phyloP scores from a whole-genome alignment of 1,139 yeast genomes.

The Scheffersomyces illinoinensis region DNA sequence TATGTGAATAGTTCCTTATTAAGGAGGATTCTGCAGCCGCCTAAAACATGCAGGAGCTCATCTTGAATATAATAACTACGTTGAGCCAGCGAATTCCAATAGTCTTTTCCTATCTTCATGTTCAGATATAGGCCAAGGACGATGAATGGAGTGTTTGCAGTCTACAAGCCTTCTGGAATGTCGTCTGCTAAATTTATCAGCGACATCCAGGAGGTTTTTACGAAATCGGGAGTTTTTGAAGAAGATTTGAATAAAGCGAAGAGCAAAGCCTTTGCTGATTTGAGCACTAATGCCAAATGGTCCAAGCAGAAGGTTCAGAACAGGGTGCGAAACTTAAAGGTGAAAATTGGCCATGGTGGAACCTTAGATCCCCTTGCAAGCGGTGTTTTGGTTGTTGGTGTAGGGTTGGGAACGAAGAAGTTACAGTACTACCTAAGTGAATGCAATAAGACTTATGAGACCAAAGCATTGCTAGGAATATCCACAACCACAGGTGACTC shows the following conservation, averaged over 20 bases:
- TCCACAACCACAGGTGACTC: conserved; percentile 93
- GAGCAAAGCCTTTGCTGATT: conserved; percentile 31
- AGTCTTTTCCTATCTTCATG: conserved; percentile 7
- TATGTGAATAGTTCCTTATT: neutral
- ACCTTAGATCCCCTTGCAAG: conserved; percentile 94
- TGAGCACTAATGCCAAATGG: conserved; percentile 49
- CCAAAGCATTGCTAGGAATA: conserved; percentile 83
- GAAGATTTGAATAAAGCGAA: conserved; percentile 49
- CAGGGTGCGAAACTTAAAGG: conserved; percentile 52
- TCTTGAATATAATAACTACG: neutral
- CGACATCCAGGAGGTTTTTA: conserved; percentile 62
- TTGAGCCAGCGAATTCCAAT: neutral
- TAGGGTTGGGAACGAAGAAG: conserved; percentile 86
- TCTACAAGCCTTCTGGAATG: conserved; percentile 86
- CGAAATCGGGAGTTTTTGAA: conserved; percentile 59
- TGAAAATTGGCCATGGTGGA: conserved; percentile 98
- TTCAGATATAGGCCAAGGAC: conserved; percentile 12
- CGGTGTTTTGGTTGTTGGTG: conserved; percentile 89
- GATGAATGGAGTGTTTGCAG: conserved; percentile 93
- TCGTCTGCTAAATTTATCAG: conserved; percentile 74
- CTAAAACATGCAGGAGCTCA: neutral
- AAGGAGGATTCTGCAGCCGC: neutral
- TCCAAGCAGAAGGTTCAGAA: conserved; percentile 45
- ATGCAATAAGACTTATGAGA: conserved; percentile 74
- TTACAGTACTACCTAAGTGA: conserved; percentile 71